Evolutionary conservation across 2,329 filamentous ascomycete species (phyloP).

Genomic region (Akanthomyces muscarius): DNA sequence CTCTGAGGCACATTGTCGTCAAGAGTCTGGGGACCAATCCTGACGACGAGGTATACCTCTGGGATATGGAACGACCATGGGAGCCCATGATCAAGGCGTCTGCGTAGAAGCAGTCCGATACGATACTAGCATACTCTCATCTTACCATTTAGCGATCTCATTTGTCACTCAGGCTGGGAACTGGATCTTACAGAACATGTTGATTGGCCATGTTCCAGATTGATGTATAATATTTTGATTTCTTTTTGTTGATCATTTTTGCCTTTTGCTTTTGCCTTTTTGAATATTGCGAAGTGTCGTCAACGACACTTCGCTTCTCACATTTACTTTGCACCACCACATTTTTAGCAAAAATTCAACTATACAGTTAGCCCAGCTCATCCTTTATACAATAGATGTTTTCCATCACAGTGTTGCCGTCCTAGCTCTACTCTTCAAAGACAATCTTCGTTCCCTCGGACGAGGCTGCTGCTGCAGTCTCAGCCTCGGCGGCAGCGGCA

Average conservation of each 20-base stretch:
- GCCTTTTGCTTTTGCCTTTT: background rate
- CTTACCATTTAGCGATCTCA: slow-evolving; percentile 7
- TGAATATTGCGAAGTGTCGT: background rate
- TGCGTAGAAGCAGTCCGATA: slow-evolving; percentile 23
- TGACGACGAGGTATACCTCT: slow-evolving; percentile 36
- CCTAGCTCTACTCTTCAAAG: slow-evolving; percentile 14
- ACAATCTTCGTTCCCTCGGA: slow-evolving; percentile 15
- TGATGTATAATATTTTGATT: slow-evolving; percentile 13
- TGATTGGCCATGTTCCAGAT: background rate
- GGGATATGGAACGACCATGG: slow-evolving; percentile 39
- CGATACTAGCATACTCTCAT: background rate
- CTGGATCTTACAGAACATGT: slow-evolving; percentile 6
- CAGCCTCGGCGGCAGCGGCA: background rate
- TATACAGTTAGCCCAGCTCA: background rate
- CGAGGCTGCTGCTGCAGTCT: background rate
- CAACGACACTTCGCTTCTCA: slow-evolving; percentile 7
- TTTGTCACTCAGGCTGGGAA: slow-evolving; percentile 10
- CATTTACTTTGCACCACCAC: slow-evolving; percentile 1
- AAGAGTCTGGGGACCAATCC: slow-evolving; percentile 32
- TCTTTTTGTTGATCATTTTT: background rate
- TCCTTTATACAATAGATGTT: slow-evolving; percentile 10
- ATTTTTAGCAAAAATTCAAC: background rate
- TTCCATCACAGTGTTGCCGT: slow-evolving; percentile 4
- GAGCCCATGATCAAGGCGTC: slow-evolving; percentile 41
- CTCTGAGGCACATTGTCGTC: slow-evolving; percentile 35